Percentiles rank a stretch among this genome's conserved stretches.
Conservation (phyloP, 768 basidiomycete species). For the Leccinum fibrillosum region DNA sequence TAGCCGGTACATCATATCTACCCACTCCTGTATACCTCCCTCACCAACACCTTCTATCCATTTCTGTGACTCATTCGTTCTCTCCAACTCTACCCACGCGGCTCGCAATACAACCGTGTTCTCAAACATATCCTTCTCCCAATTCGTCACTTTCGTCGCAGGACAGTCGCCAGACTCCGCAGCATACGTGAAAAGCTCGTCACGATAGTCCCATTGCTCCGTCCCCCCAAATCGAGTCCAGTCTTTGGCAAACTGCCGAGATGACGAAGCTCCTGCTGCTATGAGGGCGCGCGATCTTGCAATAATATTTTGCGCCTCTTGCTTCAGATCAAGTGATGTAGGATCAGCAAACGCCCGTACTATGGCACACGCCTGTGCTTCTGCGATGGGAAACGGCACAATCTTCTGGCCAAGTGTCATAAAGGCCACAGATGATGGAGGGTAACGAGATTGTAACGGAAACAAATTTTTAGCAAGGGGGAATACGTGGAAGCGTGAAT, state of each 20-base stretch:
- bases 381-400: conserved; percentile 72
- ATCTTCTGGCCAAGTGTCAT: conserved; percentile 58
- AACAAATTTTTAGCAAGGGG: conserved; percentile 72
- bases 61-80: conserved; percentile 49
- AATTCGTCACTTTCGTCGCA: conserved; percentile 40
- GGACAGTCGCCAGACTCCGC: conserved; percentile 29
- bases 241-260: conserved; percentile 42
- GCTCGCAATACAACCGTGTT: conserved; percentile 45
- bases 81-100: conserved; percentile 59
- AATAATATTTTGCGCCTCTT: conserved; percentile 49
- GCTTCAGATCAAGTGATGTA: conserved; percentile 42
- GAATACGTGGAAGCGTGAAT: conserved; percentile 64
- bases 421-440: conserved; percentile 59
- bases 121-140: conserved; percentile 58
- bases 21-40: conserved; percentile 59
- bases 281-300: conserved; percentile 46
- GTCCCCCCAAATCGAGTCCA: conserved; percentile 53
- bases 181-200: conserved; percentile 51
- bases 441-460: conserved; percentile 48
- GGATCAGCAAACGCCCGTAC: conserved; percentile 54
- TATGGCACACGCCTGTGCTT: conserved; percentile 71
- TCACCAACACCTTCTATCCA: conserved; percentile 67
- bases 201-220: conserved; percentile 70
- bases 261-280: conserved; percentile 30
- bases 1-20: conserved; percentile 41